These are phyloP conservation scores for Centella asiatica DNA, from an alignment of 129 eudicot species.

Conservation along the genomic window DNA sequence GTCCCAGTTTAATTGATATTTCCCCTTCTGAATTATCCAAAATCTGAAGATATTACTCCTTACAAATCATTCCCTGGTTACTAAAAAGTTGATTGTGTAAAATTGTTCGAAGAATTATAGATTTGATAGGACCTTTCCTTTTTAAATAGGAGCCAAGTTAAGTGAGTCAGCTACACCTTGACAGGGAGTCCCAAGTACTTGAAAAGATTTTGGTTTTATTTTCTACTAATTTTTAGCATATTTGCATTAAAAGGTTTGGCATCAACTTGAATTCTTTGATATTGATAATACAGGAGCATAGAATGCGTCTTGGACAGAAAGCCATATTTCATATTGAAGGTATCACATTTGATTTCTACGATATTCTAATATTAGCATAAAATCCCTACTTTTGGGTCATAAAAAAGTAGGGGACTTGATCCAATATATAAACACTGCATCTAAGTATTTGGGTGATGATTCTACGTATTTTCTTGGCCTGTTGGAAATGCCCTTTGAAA, in stretches of 20 bases:
- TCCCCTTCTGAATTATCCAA: too few species aligned
- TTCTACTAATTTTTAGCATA: not conserved
- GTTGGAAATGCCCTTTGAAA: too few species aligned
- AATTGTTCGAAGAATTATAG: not conserved
- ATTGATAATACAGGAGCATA: constrained; percentile 59
- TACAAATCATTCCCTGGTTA: too few species aligned
- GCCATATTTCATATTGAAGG: constrained; percentile 99
- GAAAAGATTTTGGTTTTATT: not conserved
- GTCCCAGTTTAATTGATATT: not conserved
- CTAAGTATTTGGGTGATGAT: too few species aligned
- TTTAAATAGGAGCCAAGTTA: too few species aligned
- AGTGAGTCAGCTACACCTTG: not conserved
- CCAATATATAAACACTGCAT: too few species aligned
- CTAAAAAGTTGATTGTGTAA: too few species aligned
- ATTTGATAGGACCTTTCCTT: not conserved
- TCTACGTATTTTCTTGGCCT: too few species aligned
- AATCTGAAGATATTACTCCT: too few species aligned
- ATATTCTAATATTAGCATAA: not conserved
- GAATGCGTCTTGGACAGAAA: constrained; percentile 97
- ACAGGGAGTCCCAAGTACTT: not conserved
- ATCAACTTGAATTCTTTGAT: not conserved
- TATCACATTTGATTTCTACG: constrained; percentile 11
- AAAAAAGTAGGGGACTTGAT: too few species aligned
- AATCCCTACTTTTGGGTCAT: not conserved
- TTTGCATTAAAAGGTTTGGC: not conserved